These are phyloP conservation scores for Haplographium delicatum DNA, from an alignment of 495 filamentous ascomycete species.

Conservation along the genomic window DNA sequence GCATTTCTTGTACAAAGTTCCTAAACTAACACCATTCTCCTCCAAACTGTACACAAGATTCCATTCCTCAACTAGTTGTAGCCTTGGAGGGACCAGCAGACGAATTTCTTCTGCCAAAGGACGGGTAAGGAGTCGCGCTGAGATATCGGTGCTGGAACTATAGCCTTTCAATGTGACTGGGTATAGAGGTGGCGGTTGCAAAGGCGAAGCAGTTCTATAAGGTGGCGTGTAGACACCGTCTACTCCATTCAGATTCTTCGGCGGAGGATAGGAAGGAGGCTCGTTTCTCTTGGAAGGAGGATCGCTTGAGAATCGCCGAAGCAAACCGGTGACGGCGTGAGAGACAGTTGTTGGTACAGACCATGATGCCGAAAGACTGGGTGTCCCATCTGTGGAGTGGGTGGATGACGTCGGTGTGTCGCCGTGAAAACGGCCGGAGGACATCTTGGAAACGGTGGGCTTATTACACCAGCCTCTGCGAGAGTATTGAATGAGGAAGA, in stretches of 20 bases:
- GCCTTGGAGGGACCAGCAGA: conserved; percentile 74
- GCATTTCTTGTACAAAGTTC: conserved; percentile 79
- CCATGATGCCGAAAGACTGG: conserved; percentile 20
- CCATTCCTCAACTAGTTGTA: conserved; percentile 88
- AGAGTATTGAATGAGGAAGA: not conserved
- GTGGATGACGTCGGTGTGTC: conserved; percentile 19
- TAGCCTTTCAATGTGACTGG: conserved; percentile 43
- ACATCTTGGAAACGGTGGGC: not conserved
- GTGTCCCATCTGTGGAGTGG: conserved; percentile 4
- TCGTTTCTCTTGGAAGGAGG: conserved; percentile 1
- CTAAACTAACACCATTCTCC: conserved; percentile 81
- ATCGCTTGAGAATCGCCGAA: conserved; percentile 25
- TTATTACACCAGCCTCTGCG: not conserved
- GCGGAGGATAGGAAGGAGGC: not conserved
- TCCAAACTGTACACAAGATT: conserved; percentile 84
- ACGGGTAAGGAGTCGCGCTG: conserved; percentile 52
- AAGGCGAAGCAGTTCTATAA: conserved; percentile 48
- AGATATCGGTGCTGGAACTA: conserved; percentile 25
- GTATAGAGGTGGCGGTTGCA: conserved; percentile 55
- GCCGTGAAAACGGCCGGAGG: conserved; percentile 4
- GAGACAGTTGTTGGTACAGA: conserved; percentile 15
- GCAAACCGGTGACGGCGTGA: conserved; percentile 19
- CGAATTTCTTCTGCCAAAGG: conserved; percentile 90
- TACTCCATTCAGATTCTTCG: not conserved
- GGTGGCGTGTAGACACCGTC: conserved; percentile 39